Percentiles rank a stretch among this genome's conserved stretches.
These are phyloP conservation scores for Trametes meyenii DNA, from an alignment of 768 basidiomycete species.

Conservation along the genomic window DNA sequence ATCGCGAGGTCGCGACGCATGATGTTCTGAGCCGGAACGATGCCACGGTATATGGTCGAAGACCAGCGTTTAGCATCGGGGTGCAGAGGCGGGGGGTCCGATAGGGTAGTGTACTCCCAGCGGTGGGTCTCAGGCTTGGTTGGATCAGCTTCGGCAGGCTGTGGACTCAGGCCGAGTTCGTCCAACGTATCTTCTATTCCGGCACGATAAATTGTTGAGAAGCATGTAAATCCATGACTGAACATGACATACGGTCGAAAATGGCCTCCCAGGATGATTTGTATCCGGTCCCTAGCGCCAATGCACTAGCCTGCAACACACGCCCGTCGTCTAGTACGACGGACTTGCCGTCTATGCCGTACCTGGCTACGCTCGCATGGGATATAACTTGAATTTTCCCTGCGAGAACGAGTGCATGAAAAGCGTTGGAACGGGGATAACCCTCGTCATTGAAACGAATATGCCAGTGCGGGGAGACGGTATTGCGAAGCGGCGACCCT, in stretches of 20 bases:
- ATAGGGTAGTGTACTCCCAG: slow-evolving; percentile 37
- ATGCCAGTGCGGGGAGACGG: background rate
- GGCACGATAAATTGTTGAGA: too few species aligned
- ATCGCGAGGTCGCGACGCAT: slow-evolving; percentile 60
- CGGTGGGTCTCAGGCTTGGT: slow-evolving; percentile 9
- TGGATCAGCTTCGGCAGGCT: slow-evolving; percentile 32
- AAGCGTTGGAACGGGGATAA: background rate
- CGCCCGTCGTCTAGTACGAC: background rate
- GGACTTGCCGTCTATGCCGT: background rate
- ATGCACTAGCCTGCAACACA: background rate
- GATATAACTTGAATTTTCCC: background rate
- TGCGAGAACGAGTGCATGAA: background rate
- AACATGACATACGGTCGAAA: background rate
- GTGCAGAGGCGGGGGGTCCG: slow-evolving; percentile 22
- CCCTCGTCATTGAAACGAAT: background rate
- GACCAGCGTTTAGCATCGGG: slow-evolving; percentile 41
- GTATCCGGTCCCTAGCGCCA: background rate
- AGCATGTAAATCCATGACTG: too few species aligned
- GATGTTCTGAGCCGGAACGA: slow-evolving; percentile 65
- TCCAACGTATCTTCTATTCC: slow-evolving; percentile 47
- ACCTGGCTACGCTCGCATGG: background rate
- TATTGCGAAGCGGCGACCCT: background rate
- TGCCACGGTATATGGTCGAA: slow-evolving; percentile 59
- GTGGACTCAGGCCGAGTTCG: slow-evolving; percentile 54
- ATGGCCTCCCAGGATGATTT: background rate